A percentile compares a stretch with the other conserved stretches of the same genome.
Conservation (phyloP, 1,284 basidiomycete species). For the Marasmius sp. region DNA sequence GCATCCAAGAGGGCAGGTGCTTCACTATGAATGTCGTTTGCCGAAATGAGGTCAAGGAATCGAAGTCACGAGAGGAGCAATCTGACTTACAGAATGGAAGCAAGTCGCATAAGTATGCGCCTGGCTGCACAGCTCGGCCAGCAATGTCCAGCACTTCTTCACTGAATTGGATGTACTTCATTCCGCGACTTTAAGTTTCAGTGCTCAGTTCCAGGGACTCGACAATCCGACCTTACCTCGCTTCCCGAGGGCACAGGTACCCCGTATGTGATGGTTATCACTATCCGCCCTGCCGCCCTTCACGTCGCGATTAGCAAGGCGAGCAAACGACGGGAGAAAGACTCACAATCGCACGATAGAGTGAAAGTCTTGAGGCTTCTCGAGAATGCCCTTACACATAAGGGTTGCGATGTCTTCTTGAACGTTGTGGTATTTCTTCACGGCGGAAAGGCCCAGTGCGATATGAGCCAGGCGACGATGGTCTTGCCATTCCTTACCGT, state of each 20-base stretch:
- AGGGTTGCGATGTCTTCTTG: slow-evolving; percentile 20
- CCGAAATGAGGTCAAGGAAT: neutral
- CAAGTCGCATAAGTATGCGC: slow-evolving; percentile 24
- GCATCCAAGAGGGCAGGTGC: slow-evolving; percentile 13
- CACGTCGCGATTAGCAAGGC: slow-evolving; percentile 6
- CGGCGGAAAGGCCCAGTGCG: slow-evolving; percentile 21
- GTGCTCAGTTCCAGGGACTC: neutral
- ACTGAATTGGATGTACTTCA: slow-evolving; percentile 22
- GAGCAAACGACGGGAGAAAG: neutral
- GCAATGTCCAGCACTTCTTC: slow-evolving; percentile 24
- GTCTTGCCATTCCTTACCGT: slow-evolving; percentile 23
- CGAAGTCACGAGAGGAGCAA: slow-evolving; percentile 7
- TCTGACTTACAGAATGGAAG: slow-evolving; percentile 19
- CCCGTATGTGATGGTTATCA: slow-evolving; percentile 27
- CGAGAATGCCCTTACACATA: slow-evolving; percentile 17
- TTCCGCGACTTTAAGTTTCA: neutral
- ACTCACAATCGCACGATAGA: slow-evolving; percentile 25
- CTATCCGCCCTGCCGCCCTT: slow-evolving; percentile 17
- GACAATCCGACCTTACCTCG: slow-evolving; percentile 18
- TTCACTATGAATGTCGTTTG: slow-evolving; percentile 5
- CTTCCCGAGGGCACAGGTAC: slow-evolving; percentile 14
- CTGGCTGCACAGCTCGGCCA: slow-evolving; percentile 19
- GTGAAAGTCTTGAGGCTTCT: slow-evolving; percentile 22
- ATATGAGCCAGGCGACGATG: slow-evolving; percentile 23
- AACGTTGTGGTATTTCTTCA: slow-evolving; percentile 22